phyloP scores from a whole-genome alignment of 768 basidiomycete genomes.

The Calocera cornea region DNA sequence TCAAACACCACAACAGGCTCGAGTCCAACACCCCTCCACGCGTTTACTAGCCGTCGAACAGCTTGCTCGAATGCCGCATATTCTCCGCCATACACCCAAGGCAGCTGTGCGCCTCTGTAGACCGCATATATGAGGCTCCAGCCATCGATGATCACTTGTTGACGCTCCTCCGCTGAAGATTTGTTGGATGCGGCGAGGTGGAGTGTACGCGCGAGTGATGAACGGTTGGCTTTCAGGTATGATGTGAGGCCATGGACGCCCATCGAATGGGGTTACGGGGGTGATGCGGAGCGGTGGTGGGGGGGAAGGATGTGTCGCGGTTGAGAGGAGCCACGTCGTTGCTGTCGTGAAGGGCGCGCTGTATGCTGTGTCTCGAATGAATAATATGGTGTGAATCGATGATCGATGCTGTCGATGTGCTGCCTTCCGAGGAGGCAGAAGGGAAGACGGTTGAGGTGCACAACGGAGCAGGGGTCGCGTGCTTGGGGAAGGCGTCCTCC shows the following conservation, averaged over 20 bases:
- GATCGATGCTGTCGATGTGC: neutral
- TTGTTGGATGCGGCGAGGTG: slow-evolving; percentile 18
- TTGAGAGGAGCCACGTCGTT: neutral
- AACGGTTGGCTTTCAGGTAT: slow-evolving; percentile 36
- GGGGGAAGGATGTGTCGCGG: neutral
- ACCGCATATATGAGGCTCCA: slow-evolving; percentile 76
- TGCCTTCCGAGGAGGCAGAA: neutral
- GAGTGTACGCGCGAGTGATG: slow-evolving; percentile 28
- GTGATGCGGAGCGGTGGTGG: neutral
- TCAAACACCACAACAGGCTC: slow-evolving; percentile 68
- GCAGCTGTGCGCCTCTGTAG: slow-evolving; percentile 43
- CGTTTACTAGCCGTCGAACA: slow-evolving; percentile 39
- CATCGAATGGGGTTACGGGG: slow-evolving; percentile 22
- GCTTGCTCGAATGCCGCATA: slow-evolving; percentile 43
- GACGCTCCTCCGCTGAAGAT: slow-evolving; percentile 3
- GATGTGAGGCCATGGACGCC: slow-evolving; percentile 42
- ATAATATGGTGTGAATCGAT: neutral
- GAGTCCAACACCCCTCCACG: slow-evolving; percentile 57
- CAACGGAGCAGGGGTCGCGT: neutral
- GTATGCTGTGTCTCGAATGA: neutral
- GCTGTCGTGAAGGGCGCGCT: neutral
- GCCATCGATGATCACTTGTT: slow-evolving; percentile 55
- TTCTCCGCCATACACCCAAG: slow-evolving; percentile 83
- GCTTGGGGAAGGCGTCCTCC: neutral
- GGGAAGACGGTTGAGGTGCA: neutral